Base-by-base conservation (phyloP, 2,329 filamentous ascomycete genomes). In the Talaromyces sp. region DNA sequence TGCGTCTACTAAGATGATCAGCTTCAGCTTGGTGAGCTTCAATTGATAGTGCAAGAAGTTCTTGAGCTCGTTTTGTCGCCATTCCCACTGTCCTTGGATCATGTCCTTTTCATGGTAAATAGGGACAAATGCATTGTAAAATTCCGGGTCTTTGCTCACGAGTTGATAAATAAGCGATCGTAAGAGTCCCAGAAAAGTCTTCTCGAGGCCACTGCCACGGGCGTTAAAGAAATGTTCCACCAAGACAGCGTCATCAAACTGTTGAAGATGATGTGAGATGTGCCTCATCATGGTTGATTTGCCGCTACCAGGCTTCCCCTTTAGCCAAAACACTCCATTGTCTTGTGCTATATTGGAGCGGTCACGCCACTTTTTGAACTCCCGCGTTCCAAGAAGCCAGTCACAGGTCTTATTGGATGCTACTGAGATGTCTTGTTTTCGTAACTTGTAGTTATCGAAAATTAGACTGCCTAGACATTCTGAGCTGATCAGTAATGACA, bases 261-360 rank as follows among this genome's bases (percentile, higher is more conserved):
- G 7, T 16, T 24, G 16, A 11, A 61, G 41, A 50, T 24, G 24
- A 11, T 47, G 1, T 13, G 61, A 67, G 54, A 66, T 43, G 22
- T 73, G 72, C 39, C 69, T 70, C 57, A 81, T 69, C 37, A 81
- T 64, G 1, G 77, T 81, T 5, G 77, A 79, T 62, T 81, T 81
- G 1, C 78, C 78, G 0, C 75, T 73, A 6, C 78, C 78, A 3
- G 79, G 77, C 31, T 80, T 78, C 1, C 79, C 79, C 58, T 76
- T 77, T 41, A 81, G 75, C 76, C 75, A 80, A 3, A 79, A 73
- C 0, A 78, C 14, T 10, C 59, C 59, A 50, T 61, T 67, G 64
- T 71, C 59, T 8, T 58, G 39, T 50, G 47, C 19, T 11, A 66
- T 35, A 13, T 66, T 1, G 9, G 14, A 8, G 16, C 62, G 62